phyloP scores from a whole-genome alignment of 306 rosid species.

The Purshia tridentata region DNA sequence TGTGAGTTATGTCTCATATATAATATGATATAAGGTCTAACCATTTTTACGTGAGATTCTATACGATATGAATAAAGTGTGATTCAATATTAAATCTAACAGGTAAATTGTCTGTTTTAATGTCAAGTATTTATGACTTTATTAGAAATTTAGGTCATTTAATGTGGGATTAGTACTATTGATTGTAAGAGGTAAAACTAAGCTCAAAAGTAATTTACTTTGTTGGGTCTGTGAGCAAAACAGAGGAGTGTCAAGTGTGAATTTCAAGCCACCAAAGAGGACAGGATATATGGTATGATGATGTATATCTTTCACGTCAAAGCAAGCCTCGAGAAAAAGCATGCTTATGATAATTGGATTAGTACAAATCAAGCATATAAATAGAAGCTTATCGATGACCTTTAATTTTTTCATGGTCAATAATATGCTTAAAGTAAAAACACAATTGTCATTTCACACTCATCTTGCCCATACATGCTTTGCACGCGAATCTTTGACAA shows the following conservation, averaged over 20 bases:
- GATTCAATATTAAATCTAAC: too few species aligned
- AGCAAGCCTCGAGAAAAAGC: constrained; percentile 32
- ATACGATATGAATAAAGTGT: too few species aligned
- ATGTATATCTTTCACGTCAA: constrained; percentile 27
- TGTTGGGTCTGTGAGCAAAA: constrained; percentile 20
- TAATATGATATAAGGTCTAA: too few species aligned
- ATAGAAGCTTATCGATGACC: constrained; percentile 19
- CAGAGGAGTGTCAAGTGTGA: constrained; percentile 30
- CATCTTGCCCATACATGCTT: constrained; percentile 46
- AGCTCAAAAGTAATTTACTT: background rate
- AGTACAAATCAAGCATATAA: constrained; percentile 32
- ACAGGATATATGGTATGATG: constrained; percentile 21
- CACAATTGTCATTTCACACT: constrained; percentile 48
- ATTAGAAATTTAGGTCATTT: too few species aligned
- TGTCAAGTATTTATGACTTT: too few species aligned
- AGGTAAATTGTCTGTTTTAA: too few species aligned
- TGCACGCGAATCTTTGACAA: constrained; percentile 68
- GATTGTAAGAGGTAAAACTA: background rate
- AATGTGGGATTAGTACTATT: background rate
- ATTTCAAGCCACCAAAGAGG: constrained; percentile 34
- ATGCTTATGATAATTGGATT: constrained; percentile 46
- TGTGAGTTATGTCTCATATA: too few species aligned
- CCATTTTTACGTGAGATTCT: too few species aligned
- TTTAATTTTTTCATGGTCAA: constrained; percentile 35
- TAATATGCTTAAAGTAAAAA: constrained; percentile 39